Conservation (phyloP, 768 basidiomycete species). For the Auricularia heimuer region DNA sequence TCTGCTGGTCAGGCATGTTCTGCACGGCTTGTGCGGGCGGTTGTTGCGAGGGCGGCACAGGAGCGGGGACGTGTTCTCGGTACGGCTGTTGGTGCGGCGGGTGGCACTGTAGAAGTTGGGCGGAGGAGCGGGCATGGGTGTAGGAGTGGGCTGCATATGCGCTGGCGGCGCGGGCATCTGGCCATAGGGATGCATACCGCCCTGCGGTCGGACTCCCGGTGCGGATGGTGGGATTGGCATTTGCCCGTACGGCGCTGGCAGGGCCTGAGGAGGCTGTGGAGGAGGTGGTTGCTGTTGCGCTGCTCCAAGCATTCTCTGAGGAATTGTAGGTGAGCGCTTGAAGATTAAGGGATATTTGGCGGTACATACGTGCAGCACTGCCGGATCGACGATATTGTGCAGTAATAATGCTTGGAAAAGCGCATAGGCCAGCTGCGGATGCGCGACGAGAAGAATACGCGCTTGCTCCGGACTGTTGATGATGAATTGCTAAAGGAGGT, state of each 20-base stretch:
- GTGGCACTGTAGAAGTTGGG: slow-evolving; percentile 16
- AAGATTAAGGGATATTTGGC: not conserved
- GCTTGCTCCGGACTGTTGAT: slow-evolving; percentile 89
- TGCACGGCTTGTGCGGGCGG: slow-evolving; percentile 23
- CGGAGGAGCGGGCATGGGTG: slow-evolving; percentile 13
- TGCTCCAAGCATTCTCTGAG: slow-evolving; percentile 44
- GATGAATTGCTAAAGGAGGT: slow-evolving; percentile 67
- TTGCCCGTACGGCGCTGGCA: no score
- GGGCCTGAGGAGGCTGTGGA: not conserved
- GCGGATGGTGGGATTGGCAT: not conserved
- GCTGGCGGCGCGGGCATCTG: slow-evolving; percentile 4
- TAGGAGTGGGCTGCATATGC: slow-evolving; percentile 6
- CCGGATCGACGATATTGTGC: slow-evolving; percentile 87
- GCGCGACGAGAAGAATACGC: slow-evolving; percentile 58
- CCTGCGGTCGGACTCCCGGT: slow-evolving; percentile 7
- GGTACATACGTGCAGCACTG: slow-evolving; percentile 59
- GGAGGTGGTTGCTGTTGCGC: slow-evolving; percentile 13
- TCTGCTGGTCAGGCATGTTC: slow-evolving; percentile 30
- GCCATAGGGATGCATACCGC: slow-evolving; percentile 9
- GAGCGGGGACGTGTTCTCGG: slow-evolving; percentile 8
- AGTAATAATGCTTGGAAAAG: slow-evolving; percentile 89
- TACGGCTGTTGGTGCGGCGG: slow-evolving; percentile 11
- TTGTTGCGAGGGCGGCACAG: slow-evolving; percentile 19
- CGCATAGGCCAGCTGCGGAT: slow-evolving; percentile 93
- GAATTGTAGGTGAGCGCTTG: slow-evolving; percentile 23